Evolutionary conservation across 2,329 filamentous ascomycete species (phyloP).

Genomic region (Aspergillus aculeatus): DNA sequence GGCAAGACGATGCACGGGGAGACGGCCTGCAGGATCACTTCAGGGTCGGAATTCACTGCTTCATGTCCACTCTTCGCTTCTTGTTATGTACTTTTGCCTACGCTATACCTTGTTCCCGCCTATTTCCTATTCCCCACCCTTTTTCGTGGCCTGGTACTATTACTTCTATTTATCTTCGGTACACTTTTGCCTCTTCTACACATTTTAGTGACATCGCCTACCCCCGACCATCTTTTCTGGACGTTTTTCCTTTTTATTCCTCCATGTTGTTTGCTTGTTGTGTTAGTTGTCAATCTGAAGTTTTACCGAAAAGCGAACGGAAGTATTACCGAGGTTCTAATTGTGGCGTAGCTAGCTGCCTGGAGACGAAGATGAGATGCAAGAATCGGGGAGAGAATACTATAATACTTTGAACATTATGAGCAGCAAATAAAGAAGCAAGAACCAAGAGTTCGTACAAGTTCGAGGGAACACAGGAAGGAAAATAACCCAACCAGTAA

Average conservation of each 20-base stretch:
- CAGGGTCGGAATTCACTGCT: conserved; percentile 20
- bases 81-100: conserved; percentile 42
- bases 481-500: background rate
- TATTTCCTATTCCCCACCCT: conserved; percentile 24
- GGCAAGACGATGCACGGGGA: conserved; percentile 26
- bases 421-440: background rate
- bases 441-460: no score
- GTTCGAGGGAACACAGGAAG: background rate
- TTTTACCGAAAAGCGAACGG: conserved; percentile 16
- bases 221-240: conserved; percentile 24
- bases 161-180: conserved; percentile 22
- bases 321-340: background rate
- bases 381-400: background rate
- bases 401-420: background rate
- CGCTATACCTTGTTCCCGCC: conserved; percentile 35
- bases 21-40: conserved; percentile 20
- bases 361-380: background rate
- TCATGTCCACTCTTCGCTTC: conserved; percentile 35
- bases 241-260: conserved; percentile 19
- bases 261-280: conserved; percentile 16
- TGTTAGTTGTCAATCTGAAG: conserved; percentile 25
- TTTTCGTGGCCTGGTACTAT: conserved; percentile 21
- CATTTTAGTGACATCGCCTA: conserved; percentile 28
- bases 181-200: conserved; percentile 23
- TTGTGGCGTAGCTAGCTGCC: background rate